These are phyloP conservation scores for Elaeagnus macrophylla DNA, from an alignment of 306 rosid species.

Conservation along the genomic window DNA sequence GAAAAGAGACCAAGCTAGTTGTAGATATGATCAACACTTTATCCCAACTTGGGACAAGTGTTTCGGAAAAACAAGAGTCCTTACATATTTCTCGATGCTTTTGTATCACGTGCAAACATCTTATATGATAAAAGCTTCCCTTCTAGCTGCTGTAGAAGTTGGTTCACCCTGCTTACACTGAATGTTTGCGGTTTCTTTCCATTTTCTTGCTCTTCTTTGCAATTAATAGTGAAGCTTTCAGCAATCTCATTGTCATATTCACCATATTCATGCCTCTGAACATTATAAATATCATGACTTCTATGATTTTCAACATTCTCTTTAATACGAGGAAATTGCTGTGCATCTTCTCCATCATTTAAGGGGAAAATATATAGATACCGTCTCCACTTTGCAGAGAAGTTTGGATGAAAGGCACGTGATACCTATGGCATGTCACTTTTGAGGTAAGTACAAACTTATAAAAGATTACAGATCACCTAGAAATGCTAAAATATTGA, in stretches of 20 bases:
- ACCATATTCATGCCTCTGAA: slow-evolving; percentile 12
- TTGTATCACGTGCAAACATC: slow-evolving; percentile 96
- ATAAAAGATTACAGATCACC: slow-evolving; percentile 5
- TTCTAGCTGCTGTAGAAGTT: slow-evolving; percentile 59
- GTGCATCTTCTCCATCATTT: slow-evolving; percentile 33
- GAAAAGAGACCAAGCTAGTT: too few relatives aligned
- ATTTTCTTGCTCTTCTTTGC: slow-evolving; percentile 25
- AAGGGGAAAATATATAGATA: slow-evolving; percentile 83
- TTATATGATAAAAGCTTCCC: slow-evolving; percentile 82
- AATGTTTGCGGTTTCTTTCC: slow-evolving; percentile 44
- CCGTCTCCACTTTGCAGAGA: slow-evolving; percentile 93
- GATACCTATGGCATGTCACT: slow-evolving; percentile 58
- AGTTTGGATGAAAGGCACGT: slow-evolving; percentile 81
- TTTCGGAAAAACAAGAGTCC: slow-evolving; percentile 9
- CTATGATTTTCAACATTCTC: slow-evolving; percentile 23
- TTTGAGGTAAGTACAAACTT: slow-evolving; percentile 9
- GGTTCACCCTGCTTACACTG: slow-evolving; percentile 54
- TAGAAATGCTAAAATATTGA: not conserved
- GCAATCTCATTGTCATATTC: slow-evolving; percentile 9
- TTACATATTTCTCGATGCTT: slow-evolving; percentile 92
- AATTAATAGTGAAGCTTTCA: slow-evolving; percentile 10
- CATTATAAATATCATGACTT: slow-evolving; percentile 22
- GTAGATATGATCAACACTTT: too few relatives aligned
- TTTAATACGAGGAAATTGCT: slow-evolving; percentile 24
- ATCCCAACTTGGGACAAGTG: too few relatives aligned